A percentile compares a stretch with the other conserved stretches of the same genome.
phyloP scores from a whole-genome alignment of 2,329 filamentous ascomycete genomes.

The Paecilomyces sp. region DNA sequence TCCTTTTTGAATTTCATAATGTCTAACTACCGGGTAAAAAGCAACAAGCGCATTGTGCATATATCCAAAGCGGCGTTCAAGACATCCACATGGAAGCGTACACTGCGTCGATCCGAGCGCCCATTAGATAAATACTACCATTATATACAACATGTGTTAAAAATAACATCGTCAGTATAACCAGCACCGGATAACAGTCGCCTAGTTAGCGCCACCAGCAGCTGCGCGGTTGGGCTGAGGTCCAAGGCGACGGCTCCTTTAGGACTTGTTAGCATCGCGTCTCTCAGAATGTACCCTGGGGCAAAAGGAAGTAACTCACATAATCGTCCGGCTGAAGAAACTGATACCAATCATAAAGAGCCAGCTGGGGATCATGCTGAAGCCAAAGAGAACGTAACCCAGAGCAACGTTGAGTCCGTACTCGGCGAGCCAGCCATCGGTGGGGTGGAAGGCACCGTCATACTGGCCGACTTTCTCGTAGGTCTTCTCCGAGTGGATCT shows the following conservation, averaged over 20 bases:
- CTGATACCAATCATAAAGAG: slow-evolving; percentile 57
- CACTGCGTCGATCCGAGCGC: slow-evolving; percentile 1
- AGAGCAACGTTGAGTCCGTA: slow-evolving; percentile 47
- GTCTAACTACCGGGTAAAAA: neutral
- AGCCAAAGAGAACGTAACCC: slow-evolving; percentile 50
- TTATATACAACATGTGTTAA: slow-evolving; percentile 25
- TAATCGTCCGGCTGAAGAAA: slow-evolving; percentile 54
- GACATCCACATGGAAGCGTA: slow-evolving; percentile 6
- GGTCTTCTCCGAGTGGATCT: slow-evolving; percentile 50
- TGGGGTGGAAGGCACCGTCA: slow-evolving; percentile 55
- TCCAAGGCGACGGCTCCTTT: slow-evolving; percentile 21
- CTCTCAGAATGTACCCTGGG: neutral
- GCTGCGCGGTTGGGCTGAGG: slow-evolving; percentile 6
- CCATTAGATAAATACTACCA: slow-evolving; percentile 11
- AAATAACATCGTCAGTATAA: slow-evolving; percentile 6
- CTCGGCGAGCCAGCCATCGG: slow-evolving; percentile 50
- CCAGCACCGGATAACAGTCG: slow-evolving; percentile 7
- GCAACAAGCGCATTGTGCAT: neutral
- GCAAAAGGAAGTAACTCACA: slow-evolving; percentile 40
- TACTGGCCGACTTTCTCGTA: slow-evolving; percentile 48
- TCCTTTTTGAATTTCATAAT: neutral
- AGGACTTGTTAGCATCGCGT: neutral
- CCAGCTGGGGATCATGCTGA: slow-evolving; percentile 57
- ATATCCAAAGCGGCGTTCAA: slow-evolving; percentile 8
- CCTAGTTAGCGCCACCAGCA: slow-evolving; percentile 13